phyloP scores from a whole-genome alignment of 495 filamentous ascomycete genomes.

The Penicillium odoratum region DNA sequence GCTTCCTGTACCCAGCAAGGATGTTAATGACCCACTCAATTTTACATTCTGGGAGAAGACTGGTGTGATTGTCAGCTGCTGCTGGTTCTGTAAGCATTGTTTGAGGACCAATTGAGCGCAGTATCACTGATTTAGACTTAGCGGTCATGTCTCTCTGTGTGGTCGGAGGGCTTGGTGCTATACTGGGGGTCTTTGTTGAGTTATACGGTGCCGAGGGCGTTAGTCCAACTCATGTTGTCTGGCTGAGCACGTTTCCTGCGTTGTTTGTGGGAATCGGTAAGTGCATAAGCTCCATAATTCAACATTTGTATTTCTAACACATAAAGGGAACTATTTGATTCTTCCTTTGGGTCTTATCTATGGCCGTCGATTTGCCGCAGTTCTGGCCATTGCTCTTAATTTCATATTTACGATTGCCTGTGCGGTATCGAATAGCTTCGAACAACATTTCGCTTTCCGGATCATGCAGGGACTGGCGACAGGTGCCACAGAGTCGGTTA shows the following conservation, averaged over 20 bases:
- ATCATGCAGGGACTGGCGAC: conserved; percentile 37
- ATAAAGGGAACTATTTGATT: conserved; percentile 33
- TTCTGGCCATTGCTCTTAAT: conserved; percentile 25
- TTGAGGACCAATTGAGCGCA: neutral
- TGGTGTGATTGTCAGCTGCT: conserved; percentile 34
- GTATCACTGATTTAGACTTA: conserved; percentile 2
- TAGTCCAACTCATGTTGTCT: conserved; percentile 30
- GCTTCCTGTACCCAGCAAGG: conserved; percentile 33
- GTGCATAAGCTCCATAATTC: neutral
- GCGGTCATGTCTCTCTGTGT: conserved; percentile 37
- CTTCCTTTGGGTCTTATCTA: conserved; percentile 33
- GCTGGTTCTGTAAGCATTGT: conserved; percentile 33
- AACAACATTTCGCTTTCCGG: conserved; percentile 32
- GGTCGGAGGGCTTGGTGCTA: conserved; percentile 32
- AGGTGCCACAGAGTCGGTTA: conserved; percentile 36
- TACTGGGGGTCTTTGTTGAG: conserved; percentile 31
- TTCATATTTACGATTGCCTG: conserved; percentile 30
- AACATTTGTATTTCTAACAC: conserved; percentile 1
- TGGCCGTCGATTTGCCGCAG: conserved; percentile 26
- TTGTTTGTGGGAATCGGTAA: conserved; percentile 36
- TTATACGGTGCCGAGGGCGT: conserved; percentile 29
- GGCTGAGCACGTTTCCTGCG: conserved; percentile 34
- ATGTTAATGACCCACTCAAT: conserved; percentile 41
- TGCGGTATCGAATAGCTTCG: conserved; percentile 28
- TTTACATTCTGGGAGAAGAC: conserved; percentile 33